phyloP scores from a whole-genome alignment of 2,329 filamentous ascomycete genomes.

The Aspergillus aculeatus region DNA sequence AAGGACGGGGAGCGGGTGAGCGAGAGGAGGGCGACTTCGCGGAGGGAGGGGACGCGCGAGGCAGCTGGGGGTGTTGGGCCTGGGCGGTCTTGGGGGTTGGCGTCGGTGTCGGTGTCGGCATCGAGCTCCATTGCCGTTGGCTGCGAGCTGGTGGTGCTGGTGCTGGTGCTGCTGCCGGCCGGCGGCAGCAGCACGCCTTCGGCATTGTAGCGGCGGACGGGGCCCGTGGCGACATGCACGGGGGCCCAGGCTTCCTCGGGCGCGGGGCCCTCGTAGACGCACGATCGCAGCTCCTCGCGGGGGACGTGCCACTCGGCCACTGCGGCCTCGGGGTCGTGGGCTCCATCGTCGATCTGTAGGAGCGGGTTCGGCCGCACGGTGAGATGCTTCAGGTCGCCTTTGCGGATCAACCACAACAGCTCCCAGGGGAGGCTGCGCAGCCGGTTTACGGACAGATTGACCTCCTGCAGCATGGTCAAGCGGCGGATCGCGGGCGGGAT shows the following conservation, averaged over 20 bases:
- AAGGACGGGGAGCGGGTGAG: conserved; percentile 38
- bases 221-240: conserved; percentile 38
- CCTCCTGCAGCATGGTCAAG: conserved; percentile 42
- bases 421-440: conserved; percentile 47
- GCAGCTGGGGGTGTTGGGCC: not conserved
- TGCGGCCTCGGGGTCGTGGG: conserved; percentile 3
- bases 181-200: conserved; percentile 29
- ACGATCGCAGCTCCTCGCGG: conserved; percentile 16
- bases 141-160: not conserved
- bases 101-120: not conserved
- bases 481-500: conserved; percentile 44
- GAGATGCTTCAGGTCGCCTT: conserved; percentile 40
- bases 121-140: not conserved
- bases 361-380: conserved; percentile 44
- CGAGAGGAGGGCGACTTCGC: conserved; percentile 44
- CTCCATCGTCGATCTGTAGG: conserved; percentile 28
- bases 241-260: conserved; percentile 36
- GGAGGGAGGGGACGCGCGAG: conserved; percentile 39
- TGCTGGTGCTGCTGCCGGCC: conserved; percentile 6
- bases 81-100: too few relatives aligned
- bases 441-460: conserved; percentile 48
- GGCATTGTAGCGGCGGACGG: conserved; percentile 33
- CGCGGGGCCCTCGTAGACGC: conserved; percentile 26
- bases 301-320: conserved; percentile 34
- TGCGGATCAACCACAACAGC: conserved; percentile 40